These are phyloP conservation scores for Wickerhamomyces mucosus DNA, from an alignment of 805 yeast species.

Conservation along the genomic window DNA sequence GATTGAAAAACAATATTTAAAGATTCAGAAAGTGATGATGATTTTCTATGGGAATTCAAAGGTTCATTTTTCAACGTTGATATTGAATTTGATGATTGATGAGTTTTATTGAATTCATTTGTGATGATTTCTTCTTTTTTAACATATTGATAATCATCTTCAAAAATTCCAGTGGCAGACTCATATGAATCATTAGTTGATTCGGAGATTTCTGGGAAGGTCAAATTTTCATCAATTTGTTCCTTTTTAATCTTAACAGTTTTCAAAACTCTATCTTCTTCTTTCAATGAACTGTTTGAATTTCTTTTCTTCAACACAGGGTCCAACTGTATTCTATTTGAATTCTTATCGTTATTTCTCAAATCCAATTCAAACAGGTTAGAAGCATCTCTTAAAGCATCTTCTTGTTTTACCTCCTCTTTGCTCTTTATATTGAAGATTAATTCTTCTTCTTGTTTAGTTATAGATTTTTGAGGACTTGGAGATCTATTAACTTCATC, in stretches of 20 bases:
- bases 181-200: conserved; percentile 15
- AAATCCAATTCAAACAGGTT: conserved; percentile 25
- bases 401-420: conserved; percentile 17
- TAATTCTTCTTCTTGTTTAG: conserved; percentile 18
- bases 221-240: too few relatives aligned
- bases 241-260: neutral
- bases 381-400: conserved; percentile 20
- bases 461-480: conserved; percentile 13
- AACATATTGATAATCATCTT: conserved; percentile 5
- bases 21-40: conserved; percentile 14
- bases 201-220: too few relatives aligned
- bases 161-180: conserved; percentile 16
- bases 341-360: conserved; percentile 20
- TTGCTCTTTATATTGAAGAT: conserved; percentile 15
- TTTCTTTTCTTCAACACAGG: conserved; percentile 19
- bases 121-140: neutral
- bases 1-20: too few relatives aligned
- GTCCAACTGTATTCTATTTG: conserved; percentile 15
- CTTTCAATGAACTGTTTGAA: conserved; percentile 17
- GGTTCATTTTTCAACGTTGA: conserved; percentile 10
- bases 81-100: conserved; percentile 14
- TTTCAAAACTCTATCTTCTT: conserved; percentile 14
- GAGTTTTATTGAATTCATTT: neutral
- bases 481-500: conserved; percentile 15
- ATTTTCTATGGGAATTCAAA: conserved; percentile 9